Base-by-base conservation (phyloP, 176 grass and related monocot genomes). In the Eragrostis nindensis region DNA sequence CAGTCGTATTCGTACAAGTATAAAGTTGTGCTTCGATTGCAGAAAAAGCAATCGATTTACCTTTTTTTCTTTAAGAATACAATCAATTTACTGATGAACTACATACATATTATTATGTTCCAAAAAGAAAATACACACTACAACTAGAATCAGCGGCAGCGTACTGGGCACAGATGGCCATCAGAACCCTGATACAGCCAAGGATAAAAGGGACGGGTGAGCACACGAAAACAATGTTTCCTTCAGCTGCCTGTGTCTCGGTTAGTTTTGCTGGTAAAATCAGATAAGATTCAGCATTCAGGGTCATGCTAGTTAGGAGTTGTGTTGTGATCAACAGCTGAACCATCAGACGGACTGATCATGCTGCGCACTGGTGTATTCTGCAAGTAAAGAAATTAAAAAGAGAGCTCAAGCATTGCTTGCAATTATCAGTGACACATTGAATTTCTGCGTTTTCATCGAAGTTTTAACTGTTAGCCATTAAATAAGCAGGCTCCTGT, bases 381-480 rank as follows among this genome's bases (percentile, higher is more conserved):
- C 89, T 88, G 78, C 82, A 70, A 75, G 43, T 30, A 41, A 80
- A 65, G 45, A 9, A 22, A 62, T 12, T 5, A 79, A 74, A 75
- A 16, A 25, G 24, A 68, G 13, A 77, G 56, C 17, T 77, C 5
- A 78, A 74, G 22, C 4, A 85, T 63, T 40, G 32, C 4, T 36
- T 36, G 32, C 2, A 36, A 36, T 36, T 36, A 36, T 36, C 32
- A 1, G 4, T 4, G 4, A 1, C 32, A 36, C 4, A 36, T 36
- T 36, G 32, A 36, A 36, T 36, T 36, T 36, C 32, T 36, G 32
- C 32, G 2, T 36, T 36, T 36, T 4, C 12, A 10, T 15, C n/a
- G 1, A 52, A 55, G 32, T 52, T 56, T 44, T 44, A 68, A 30
- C 41, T 49, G 11, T 1, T 36, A 36, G 32, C 1, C 32, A 36